A percentile compares a stretch with the other conserved stretches of the same genome.
Conservation (phyloP, 2,329 filamentous ascomycete genomes). For the Talaromyces marneffei region DNA sequence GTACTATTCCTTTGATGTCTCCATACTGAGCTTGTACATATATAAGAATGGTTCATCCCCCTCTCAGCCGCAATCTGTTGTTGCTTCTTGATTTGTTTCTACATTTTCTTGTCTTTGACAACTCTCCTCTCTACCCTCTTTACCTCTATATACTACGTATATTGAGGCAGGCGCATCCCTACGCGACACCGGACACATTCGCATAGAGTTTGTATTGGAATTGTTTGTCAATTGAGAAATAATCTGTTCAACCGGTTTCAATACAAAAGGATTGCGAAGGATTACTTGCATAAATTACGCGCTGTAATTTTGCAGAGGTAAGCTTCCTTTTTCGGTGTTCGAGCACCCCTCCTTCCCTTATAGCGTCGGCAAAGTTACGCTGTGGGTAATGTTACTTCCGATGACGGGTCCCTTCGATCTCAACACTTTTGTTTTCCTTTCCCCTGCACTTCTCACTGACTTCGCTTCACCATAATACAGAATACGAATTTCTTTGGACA, state of each 20-base stretch:
- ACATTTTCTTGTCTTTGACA: neutral
- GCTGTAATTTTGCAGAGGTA: slow-evolving; percentile 1
- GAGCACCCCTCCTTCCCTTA: neutral
- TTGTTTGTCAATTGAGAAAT: neutral
- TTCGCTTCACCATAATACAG: neutral
- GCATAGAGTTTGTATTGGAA: neutral
- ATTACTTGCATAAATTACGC: neutral
- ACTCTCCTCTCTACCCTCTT: neutral
- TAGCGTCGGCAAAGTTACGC: neutral
- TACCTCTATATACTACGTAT: neutral
- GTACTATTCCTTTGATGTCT: neutral
- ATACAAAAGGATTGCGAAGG: neutral
- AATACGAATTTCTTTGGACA: neutral
- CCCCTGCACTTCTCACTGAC: neutral
- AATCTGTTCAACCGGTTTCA: neutral
- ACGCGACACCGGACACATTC: neutral
- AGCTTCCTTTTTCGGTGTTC: neutral
- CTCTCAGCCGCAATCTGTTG: neutral
- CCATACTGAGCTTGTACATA: neutral
- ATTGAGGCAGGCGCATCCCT: neutral
- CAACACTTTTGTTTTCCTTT: neutral
- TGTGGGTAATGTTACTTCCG: slow-evolving; percentile 10
- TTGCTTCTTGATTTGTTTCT: neutral
- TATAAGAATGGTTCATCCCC: neutral
- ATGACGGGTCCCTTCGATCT: neutral